Conservation (phyloP, 805 yeast genomes). For the Metschnikowia borealis region DNA sequence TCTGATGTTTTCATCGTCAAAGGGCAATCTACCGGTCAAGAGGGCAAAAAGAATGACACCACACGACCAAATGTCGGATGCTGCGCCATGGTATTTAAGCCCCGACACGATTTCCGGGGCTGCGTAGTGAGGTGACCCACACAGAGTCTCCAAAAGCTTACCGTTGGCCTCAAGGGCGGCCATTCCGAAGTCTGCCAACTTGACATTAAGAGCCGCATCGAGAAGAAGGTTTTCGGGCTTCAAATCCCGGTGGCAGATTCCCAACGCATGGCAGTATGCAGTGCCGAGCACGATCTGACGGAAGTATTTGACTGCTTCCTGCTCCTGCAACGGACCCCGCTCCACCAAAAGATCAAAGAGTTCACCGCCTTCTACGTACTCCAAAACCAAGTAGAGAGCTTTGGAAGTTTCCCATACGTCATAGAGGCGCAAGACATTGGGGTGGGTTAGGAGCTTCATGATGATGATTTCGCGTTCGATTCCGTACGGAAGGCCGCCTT, state of each 20-base stretch:
- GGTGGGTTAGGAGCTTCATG: slow-evolving; percentile 92
- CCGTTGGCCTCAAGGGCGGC: slow-evolving; percentile 77
- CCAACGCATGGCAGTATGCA: slow-evolving; percentile 75
- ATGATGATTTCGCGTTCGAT: slow-evolving; percentile 96
- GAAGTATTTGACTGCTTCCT: slow-evolving; percentile 72
- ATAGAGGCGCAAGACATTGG: slow-evolving; percentile 86
- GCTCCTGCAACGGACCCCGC: slow-evolving; percentile 66
- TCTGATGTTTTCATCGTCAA: slow-evolving; percentile 78
- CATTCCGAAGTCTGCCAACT: slow-evolving; percentile 87
- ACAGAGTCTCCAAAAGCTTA: slow-evolving; percentile 68
- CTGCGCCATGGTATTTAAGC: slow-evolving; percentile 74
- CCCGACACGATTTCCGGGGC: slow-evolving; percentile 85
- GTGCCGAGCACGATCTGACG: slow-evolving; percentile 76
- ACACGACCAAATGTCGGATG: slow-evolving; percentile 86
- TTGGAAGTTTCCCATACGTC: slow-evolving; percentile 98
- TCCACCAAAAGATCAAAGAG: slow-evolving; percentile 69
- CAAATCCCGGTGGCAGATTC: slow-evolving; percentile 76
- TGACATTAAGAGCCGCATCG: slow-evolving; percentile 63
- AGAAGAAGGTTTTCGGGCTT: slow-evolving; percentile 76
- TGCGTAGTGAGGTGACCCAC: slow-evolving; percentile 88
- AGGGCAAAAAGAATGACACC: slow-evolving; percentile 79
- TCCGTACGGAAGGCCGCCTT: slow-evolving; percentile 76
- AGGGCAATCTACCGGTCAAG: slow-evolving; percentile 76
- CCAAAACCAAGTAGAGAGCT: slow-evolving; percentile 74
- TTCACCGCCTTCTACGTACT: slow-evolving; percentile 88